A percentile compares a stretch with the other conserved stretches of the same genome.
These are phyloP conservation scores for Torulaspora globosa DNA, from an alignment of 1,139 yeast genomes.

Conservation along the genomic window DNA sequence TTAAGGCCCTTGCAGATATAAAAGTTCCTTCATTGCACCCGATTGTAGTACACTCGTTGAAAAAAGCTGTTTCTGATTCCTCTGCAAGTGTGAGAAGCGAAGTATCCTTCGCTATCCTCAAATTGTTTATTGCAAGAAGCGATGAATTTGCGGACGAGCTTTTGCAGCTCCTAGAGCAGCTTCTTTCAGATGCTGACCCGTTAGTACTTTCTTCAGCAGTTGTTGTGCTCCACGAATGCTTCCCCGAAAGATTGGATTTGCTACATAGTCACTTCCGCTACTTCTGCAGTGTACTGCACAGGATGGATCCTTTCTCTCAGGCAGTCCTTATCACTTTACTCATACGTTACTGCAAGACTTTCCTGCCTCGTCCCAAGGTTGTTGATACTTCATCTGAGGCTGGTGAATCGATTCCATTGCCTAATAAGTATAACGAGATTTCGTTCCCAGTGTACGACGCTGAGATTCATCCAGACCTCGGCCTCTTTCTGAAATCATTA, in stretches of 20 bases:
- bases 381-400: slow-evolving; percentile 32
- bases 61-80: slow-evolving; percentile 64
- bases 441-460: slow-evolving; percentile 42
- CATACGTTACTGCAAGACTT: slow-evolving; percentile 61
- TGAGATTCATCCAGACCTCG: slow-evolving; percentile 53
- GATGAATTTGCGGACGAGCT: slow-evolving; percentile 45
- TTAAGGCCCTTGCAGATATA: slow-evolving; percentile 77
- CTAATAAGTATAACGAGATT: slow-evolving; percentile 41
- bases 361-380: slow-evolving; percentile 51
- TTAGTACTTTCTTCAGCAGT: slow-evolving; percentile 70
- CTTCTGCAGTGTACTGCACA: slow-evolving; percentile 49
- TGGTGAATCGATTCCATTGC: slow-evolving; percentile 38
- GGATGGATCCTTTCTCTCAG: slow-evolving; percentile 79
- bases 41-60: slow-evolving; percentile 68
- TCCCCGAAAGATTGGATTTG: slow-evolving; percentile 53
- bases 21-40: slow-evolving; percentile 76
- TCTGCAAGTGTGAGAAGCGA: slow-evolving; percentile 77
- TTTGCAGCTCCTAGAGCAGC: slow-evolving; percentile 45
- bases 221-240: slow-evolving; percentile 51
- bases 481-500: slow-evolving; percentile 48
- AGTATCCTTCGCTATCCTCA: slow-evolving; percentile 72
- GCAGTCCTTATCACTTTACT: slow-evolving; percentile 55
- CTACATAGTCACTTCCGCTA: slow-evolving; percentile 70
- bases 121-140: slow-evolving; percentile 46
- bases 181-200: slow-evolving; percentile 61